Conservation (phyloP, 2,329 filamentous ascomycete species). For the Botrytis fragariae region DNA sequence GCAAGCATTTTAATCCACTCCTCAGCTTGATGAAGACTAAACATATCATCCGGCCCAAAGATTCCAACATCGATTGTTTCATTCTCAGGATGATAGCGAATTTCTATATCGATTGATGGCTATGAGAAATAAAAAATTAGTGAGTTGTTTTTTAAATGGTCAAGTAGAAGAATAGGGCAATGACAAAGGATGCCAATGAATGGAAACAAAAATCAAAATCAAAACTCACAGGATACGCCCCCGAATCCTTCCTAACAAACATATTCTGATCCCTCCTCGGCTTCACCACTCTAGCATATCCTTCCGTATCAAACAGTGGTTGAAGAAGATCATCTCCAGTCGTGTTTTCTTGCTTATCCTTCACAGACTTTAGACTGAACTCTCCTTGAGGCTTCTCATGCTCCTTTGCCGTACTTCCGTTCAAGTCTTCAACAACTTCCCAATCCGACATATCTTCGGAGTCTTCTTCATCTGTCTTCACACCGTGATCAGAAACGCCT, state of each 20-base stretch:
- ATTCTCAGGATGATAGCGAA: conserved; percentile 29
- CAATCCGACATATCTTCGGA: conserved; percentile 20
- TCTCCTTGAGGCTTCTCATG: neutral
- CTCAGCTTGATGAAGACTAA: conserved; percentile 29
- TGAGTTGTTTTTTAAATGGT: neutral
- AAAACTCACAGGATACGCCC: conserved; percentile 32
- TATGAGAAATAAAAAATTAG: conserved; percentile 22
- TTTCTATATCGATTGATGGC: conserved; percentile 37
- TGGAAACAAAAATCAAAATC: neutral
- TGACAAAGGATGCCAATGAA: neutral
- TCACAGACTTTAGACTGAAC: neutral
- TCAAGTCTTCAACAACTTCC: conserved; percentile 12
- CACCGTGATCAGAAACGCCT: neutral
- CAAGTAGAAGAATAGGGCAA: neutral
- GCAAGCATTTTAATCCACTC: neutral
- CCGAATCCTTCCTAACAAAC: conserved; percentile 7
- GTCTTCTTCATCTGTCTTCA: neutral
- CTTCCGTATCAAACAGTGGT: neutral
- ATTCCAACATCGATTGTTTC: conserved; percentile 34
- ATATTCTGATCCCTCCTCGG: neutral
- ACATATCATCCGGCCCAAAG: conserved; percentile 32
- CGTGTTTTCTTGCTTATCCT: neutral
- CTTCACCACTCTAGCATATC: neutral
- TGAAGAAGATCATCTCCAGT: neutral
- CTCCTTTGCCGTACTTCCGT: neutral